A percentile compares a stretch with the other conserved stretches of the same genome.
phyloP scores from a whole-genome alignment of 2,329 filamentous ascomycete genomes.

The Ascosphaera apis region DNA sequence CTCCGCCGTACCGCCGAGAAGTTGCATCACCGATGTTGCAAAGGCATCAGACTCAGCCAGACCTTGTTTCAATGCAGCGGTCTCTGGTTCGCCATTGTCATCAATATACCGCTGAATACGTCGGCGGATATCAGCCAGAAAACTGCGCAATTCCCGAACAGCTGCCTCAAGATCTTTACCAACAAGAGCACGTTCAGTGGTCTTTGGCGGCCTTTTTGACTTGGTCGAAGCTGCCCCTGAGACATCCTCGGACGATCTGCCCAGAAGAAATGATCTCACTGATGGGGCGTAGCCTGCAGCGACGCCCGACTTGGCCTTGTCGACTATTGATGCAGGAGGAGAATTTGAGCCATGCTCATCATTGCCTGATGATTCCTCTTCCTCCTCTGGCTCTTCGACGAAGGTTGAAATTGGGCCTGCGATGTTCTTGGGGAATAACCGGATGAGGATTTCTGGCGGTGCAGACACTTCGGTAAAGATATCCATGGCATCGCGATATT shows the following conservation, averaged over 20 bases:
- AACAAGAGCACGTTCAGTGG: not conserved
- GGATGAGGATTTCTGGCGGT: conserved; percentile 69
- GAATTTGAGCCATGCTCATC: not conserved
- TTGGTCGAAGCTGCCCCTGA: not conserved
- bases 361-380: conserved; percentile 8
- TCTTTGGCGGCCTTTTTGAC: not conserved
- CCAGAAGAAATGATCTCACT: conserved; percentile 14
- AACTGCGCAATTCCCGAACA: conserved; percentile 62
- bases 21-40: conserved; percentile 21
- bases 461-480: conserved; percentile 79
- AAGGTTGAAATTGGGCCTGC: conserved; percentile 55
- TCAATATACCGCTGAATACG: conserved; percentile 38
- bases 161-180: conserved; percentile 69
- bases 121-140: conserved; percentile 62
- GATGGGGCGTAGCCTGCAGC: conserved; percentile 14
- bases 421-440: conserved; percentile 61
- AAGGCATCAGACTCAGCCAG: conserved; percentile 17
- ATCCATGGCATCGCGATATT: conserved; percentile 68
- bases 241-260: not conserved
- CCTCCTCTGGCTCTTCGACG: conserved; percentile 23
- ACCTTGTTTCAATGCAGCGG: conserved; percentile 10
- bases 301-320: conserved; percentile 8
- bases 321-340: conserved; percentile 6
- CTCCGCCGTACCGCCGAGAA: conserved; percentile 28
- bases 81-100: conserved; percentile 29